Base-by-base conservation (phyloP, 306 rosid species). In the Hippophae gyantsensis region DNA sequence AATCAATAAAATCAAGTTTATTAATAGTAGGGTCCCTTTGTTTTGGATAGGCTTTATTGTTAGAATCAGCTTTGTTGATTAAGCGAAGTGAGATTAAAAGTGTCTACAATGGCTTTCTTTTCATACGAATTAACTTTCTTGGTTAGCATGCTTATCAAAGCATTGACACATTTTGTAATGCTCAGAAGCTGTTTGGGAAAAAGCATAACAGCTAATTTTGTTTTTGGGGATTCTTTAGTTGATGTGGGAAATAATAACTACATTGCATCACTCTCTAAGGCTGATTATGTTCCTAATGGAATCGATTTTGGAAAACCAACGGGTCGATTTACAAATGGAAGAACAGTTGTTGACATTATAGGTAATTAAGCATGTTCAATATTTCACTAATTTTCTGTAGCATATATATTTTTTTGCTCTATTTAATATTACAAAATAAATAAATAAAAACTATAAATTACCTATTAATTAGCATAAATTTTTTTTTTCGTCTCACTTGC, bases 151-250 rank as follows among this genome's bases (percentile, higher is more conserved):
- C 41, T 56, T 48, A 12, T 75, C 48, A 58, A 10, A 44, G 41
- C 48, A 43, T 68, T 69, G 48, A 13, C 65, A 9, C 50, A 56
- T 9, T 64, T 71, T 48, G 9, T 61, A 50, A 32, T 72, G 13
- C 63, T 68, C 57, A 54, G 68, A 23, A 64, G 48, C 44, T 76
- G 80, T 64, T 71, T 58, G 43, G 78, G 84, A 38, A 42, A 61
- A 6, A 53, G 60, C 52, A 32, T 60, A 55, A 78, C 88, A 7
- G 82, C 90, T 61, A 72, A 12, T 71, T 85, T 89, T 72, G 86
- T 85, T 49, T 89, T 85, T 26, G 86, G 95, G 14, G 95, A 89
- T 66, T 83, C 86, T 38, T 76, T 89, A 64, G 81, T 85, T 56
- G 95, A 85, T 54, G 82, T 10, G 0, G 95, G 97, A 50, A 85